Base-by-base conservation (phyloP, 129 eudicot species). In the Gnaphalium uliginosum region DNA sequence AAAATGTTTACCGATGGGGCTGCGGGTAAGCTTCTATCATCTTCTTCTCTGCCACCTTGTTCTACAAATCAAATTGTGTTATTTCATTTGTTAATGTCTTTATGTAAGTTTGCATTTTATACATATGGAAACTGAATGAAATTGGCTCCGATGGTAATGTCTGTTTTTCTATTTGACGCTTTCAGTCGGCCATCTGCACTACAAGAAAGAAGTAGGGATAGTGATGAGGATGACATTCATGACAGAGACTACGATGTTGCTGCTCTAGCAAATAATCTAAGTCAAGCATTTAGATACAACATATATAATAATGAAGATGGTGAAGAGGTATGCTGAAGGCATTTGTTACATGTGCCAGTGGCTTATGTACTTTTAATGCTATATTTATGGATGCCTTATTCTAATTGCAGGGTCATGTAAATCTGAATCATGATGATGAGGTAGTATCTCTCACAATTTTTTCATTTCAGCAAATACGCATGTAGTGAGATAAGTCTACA, bases 241-340 rank as follows among this genome's bases (percentile, higher is more conserved):
- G 96, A 87, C 76, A 88, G 87, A 82, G 98, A 92, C 76, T 92
- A 86, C 80, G 98, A 92, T 79, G 98, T 92, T 19, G 92, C 96
- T 48, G 95, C 94, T 65, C 75, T 92, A 67, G 98, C 96, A 26
- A 90, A 92, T 85, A 86, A 88, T 82, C 73, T 92, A 9, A 89
- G 96, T 77, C 98, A 89, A 80, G 98, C 96, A 29, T 90, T 92
- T 78, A 74, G 89, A 87, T 85, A 88, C 76, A 85, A 67, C 43
- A 76, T 86, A 65, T 92, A 87, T 82, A 92, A 86, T 29, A 58
- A 77, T 25, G 90, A 89, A 21, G 94, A 92, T 53, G 88, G 82
- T 74, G 92, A 89, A 83, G 91, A 92, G 96, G 97, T 92, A 82
- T 37, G 82, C 24, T 46, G 25, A 68, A 33, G n/a, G 51, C 32